Conservation (phyloP, 257 asterid species). For the Coffea canephora region DNA sequence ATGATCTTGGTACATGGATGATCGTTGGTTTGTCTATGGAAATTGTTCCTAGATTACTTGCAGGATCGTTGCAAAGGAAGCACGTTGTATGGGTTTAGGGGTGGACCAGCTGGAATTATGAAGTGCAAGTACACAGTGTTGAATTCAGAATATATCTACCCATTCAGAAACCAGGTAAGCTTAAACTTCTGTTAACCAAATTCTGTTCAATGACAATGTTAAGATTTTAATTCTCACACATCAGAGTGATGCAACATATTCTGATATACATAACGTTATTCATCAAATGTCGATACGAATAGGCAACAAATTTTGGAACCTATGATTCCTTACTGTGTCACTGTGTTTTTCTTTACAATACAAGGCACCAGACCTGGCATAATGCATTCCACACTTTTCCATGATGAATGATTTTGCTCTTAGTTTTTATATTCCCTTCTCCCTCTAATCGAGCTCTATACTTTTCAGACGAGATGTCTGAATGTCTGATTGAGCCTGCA, state of each 20-base stretch:
- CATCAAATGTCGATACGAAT: not conserved
- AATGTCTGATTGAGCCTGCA: not conserved
- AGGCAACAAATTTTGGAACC: not conserved
- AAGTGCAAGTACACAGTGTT: conserved; percentile 72
- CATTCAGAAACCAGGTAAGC: conserved; percentile 89
- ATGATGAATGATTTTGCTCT: not conserved
- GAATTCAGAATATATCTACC: conserved; percentile 83
- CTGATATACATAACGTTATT: not conserved
- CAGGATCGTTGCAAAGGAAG: conserved; percentile 90
- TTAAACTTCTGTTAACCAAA: not conserved
- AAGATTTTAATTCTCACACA: not conserved
- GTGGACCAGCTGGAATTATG: conserved; percentile 99
- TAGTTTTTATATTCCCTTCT: not conserved
- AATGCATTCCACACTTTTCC: not conserved
- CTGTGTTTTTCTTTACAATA: not conserved
- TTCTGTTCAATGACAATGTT: not conserved
- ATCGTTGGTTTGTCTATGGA: conserved; percentile 4
- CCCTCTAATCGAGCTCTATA: not conserved
- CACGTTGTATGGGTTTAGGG: conserved; percentile 88
- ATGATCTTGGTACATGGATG: not conserved
- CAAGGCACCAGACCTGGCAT: not conserved
- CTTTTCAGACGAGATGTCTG: not conserved
- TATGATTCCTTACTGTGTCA: not conserved
- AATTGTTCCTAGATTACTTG: conserved; percentile 64
- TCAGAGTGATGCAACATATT: not conserved